A percentile compares a stretch with the other conserved stretches of the same genome.
Conservation (phyloP, 208 protist species). For the Acanthamoeba lenticulata region DNA sequence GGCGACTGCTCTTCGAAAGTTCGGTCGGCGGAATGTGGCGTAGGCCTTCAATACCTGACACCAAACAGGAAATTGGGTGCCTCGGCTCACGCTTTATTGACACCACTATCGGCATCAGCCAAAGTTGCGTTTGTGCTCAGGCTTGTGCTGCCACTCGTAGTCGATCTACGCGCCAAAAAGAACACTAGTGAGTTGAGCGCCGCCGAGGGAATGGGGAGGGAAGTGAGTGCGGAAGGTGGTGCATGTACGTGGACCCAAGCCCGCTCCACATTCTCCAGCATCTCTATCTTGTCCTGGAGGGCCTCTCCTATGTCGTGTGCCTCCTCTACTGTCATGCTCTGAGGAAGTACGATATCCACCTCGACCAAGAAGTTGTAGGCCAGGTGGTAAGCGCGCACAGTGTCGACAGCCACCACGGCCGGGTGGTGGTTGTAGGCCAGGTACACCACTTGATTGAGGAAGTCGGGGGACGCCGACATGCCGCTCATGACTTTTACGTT, state of each 20-base stretch:
- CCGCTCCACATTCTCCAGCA: slow-evolving; percentile 69
- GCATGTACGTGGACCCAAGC: slow-evolving; percentile 80
- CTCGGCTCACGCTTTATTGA: no score
- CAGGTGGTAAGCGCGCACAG: slow-evolving; percentile 78
- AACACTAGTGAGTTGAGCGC: neutral
- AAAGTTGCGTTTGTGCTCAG: slow-evolving; percentile 60
- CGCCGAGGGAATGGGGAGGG: neutral
- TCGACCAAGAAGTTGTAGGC: slow-evolving; percentile 76
- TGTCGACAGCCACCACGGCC: slow-evolving; percentile 79
- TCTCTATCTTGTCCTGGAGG: slow-evolving; percentile 79
- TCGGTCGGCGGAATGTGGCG: no score
- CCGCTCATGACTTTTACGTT: slow-evolving; percentile 77
- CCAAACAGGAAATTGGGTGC: no score
- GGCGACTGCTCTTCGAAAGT: no score
- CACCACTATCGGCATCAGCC: no score
- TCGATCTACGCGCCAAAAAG: neutral
- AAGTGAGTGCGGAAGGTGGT: neutral
- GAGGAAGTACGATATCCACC: slow-evolving; percentile 82
- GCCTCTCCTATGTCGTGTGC: slow-evolving; percentile 86
- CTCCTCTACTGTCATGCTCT: slow-evolving; percentile 77
- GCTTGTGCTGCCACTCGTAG: slow-evolving; percentile 59
- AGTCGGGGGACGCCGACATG: slow-evolving; percentile 60
- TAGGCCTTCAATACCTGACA: no score
- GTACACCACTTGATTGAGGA: slow-evolving; percentile 80
- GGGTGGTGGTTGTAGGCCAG: slow-evolving; percentile 77